These are phyloP conservation scores for Kazachstania psychrophila DNA, from an alignment of 805 yeast species.

Conservation along the genomic window DNA sequence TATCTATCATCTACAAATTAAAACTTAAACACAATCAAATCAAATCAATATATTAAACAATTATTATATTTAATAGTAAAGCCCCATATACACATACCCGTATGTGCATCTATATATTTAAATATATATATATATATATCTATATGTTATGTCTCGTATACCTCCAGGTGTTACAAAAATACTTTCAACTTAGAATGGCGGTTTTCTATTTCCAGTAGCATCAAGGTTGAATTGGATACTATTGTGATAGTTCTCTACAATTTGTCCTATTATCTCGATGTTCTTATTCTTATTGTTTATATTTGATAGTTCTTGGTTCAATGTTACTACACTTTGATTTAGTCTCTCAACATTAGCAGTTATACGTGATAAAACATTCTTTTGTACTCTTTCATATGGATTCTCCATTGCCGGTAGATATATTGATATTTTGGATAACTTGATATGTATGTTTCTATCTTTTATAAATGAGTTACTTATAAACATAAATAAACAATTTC, in stretches of 20 bases:
- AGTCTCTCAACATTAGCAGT: conserved; percentile 66
- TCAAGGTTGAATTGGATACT: conserved; percentile 63
- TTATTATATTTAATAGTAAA: no score
- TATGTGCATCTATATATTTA: not conserved
- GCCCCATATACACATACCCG: not conserved
- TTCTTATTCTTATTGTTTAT: conserved; percentile 60
- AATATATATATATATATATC: not conserved
- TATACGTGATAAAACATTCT: conserved; percentile 65
- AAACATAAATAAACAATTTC: no score
- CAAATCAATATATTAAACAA: no score
- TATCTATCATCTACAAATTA: no score
- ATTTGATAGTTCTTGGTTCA: conserved; percentile 52
- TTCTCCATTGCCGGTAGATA: conserved; percentile 71
- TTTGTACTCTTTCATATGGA: conserved; percentile 78
- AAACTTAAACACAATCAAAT: no score
- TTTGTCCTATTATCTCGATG: conserved; percentile 59
- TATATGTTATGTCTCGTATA: no score
- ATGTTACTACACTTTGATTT: conserved; percentile 57
- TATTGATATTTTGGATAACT: no score
- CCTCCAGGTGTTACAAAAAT: no score
- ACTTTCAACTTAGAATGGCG: conserved; percentile 15
- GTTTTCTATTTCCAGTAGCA: conserved; percentile 48
- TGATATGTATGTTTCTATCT: no score
- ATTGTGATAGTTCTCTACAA: conserved; percentile 70
- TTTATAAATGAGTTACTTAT: no score